Percentiles rank a stretch among this genome's conserved stretches.
Evolutionary conservation across 2,329 filamentous ascomycete genomes (phyloP).

Genomic region (Coniochaeta sp.): DNA sequence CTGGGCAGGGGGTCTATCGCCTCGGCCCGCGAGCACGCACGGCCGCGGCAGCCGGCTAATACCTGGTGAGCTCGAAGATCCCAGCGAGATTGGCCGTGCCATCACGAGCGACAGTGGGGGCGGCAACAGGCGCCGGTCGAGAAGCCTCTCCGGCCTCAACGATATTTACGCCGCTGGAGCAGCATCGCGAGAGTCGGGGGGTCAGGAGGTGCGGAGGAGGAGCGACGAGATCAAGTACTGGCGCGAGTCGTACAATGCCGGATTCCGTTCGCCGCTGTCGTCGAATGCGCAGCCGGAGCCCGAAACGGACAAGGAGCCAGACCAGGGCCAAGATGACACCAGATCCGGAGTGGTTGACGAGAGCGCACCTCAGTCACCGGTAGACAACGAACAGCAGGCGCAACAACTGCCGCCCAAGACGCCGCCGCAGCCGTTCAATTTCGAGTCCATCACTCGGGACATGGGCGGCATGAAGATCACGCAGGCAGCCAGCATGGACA

Average conservation of each 20-base stretch:
- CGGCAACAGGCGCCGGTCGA: slow-evolving; percentile 44
- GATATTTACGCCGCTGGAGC: slow-evolving; percentile 22
- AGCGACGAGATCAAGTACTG: slow-evolving; percentile 59
- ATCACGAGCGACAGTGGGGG: slow-evolving; percentile 45
- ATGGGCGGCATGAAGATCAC: slow-evolving; percentile 51
- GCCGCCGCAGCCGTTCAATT: slow-evolving; percentile 45
- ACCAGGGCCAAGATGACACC: slow-evolving; percentile 9
- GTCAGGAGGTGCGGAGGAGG: slow-evolving; percentile 34
- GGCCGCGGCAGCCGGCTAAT: slow-evolving; percentile 35
- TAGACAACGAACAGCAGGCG: slow-evolving; percentile 13
- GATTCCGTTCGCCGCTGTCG: slow-evolving; percentile 42
- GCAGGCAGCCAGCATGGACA: slow-evolving; percentile 44
- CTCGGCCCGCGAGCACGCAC: slow-evolving; percentile 53
- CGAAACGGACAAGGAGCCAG: slow-evolving; percentile 1
- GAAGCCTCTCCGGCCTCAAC: slow-evolving; percentile 49
- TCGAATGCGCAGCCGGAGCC: slow-evolving; percentile 21
- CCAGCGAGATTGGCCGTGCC: slow-evolving; percentile 52
- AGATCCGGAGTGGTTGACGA: slow-evolving; percentile 17
- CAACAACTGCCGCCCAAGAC: slow-evolving; percentile 19
- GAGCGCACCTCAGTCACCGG: slow-evolving; percentile 24
- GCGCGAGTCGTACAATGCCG: slow-evolving; percentile 51
- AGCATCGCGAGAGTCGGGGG: slow-evolving; percentile 6
- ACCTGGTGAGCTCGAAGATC: slow-evolving; percentile 29
- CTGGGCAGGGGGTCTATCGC: slow-evolving; percentile 39
- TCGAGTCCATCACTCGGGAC: slow-evolving; percentile 40